Base-by-base conservation (phyloP, 2,329 filamentous ascomycete genomes). In the Whalleya microplaca region DNA sequence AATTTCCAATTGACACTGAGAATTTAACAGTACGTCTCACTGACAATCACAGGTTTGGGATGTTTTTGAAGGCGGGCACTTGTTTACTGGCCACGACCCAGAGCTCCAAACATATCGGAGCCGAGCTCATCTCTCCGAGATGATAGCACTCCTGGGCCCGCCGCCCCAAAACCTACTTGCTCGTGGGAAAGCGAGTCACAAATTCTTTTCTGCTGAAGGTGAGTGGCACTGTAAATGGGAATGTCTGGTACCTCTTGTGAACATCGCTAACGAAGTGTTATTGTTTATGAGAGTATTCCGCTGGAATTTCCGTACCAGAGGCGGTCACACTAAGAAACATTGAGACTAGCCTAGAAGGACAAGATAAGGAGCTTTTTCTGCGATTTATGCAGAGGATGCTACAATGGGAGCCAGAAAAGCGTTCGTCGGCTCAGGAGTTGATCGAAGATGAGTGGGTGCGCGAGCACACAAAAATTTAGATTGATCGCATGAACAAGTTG, bases 41-140 rank as follows among this genome's bases (percentile, higher is more conserved):
- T 57, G 18, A 37, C 43, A 57, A 45, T 55, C 4, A 48, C 51
- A 80, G 78, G 74, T 79, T 23, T 83, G 79, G 80, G 70, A 81
- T 48, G 43, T 82, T 1, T 82, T 76, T 51, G 75, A 83, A 69
- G 76, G 77, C 2, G 68, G 61, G 0, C 73, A 72, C 21, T 65
- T 83, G 21, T 83, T 82, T 56, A 70, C 69, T 2, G 71, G 75
- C 42, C 41, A 71, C 46, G 23, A 27, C 9, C 23, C 23, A 27
- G 23, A 27, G 23, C 23, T 27, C 23, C 23, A 75, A 12, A 68
- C 29, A 0, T 81, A 81, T 45, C 66, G 73, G 9, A 77, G 74
- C 51, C 71, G 76, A 50, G 76, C 76, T 0, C 79, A 80, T 63
- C 74, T 83, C 19, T 77, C 78, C 1, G 77, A 82, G 55, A 80